phyloP scores from a whole-genome alignment of 1,284 basidiomycete genomes.

The Sutorius eximius region DNA sequence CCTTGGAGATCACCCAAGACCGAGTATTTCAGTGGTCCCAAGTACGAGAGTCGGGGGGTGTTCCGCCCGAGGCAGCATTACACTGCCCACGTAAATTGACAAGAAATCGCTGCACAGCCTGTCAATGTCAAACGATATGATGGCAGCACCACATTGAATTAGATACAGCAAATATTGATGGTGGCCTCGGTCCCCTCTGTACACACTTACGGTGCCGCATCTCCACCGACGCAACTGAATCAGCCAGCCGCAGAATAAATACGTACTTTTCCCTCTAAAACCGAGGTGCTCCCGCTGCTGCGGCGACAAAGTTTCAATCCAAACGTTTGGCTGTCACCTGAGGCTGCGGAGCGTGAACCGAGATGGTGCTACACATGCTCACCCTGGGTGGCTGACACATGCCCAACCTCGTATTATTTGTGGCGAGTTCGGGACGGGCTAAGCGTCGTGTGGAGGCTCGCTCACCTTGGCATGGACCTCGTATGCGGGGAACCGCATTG shows the following conservation, averaged over 20 bases:
- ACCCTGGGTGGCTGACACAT: constrained; percentile 14
- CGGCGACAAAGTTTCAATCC: constrained; percentile 2
- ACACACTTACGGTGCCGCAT: background rate
- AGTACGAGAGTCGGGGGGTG: too few relatives aligned
- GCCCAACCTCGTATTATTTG: background rate
- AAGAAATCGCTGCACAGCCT: constrained; percentile 2
- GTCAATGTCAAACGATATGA: constrained; percentile 1
- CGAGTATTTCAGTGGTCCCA: background rate
- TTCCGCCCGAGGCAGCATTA: background rate
- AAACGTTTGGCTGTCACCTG: background rate
- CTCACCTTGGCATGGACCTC: background rate
- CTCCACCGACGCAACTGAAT: background rate
- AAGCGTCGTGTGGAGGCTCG: too few relatives aligned
- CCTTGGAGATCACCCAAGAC: background rate
- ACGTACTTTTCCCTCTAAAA: constrained; percentile 4
- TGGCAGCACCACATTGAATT: background rate
- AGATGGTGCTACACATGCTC: background rate
- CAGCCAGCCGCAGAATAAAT: constrained; percentile 4
- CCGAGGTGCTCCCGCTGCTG: background rate
- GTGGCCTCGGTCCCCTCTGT: background rate
- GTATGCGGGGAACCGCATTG: background rate
- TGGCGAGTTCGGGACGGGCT: background rate
- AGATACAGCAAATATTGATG: background rate
- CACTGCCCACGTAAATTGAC: constrained; percentile 6
- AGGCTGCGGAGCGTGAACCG: constrained; percentile 1